Evolutionary conservation across 2,329 filamentous ascomycete species (phyloP), one percentile per base, ranked within the genome.

Genomic region (Colletotrichum tanaceti): DNA sequence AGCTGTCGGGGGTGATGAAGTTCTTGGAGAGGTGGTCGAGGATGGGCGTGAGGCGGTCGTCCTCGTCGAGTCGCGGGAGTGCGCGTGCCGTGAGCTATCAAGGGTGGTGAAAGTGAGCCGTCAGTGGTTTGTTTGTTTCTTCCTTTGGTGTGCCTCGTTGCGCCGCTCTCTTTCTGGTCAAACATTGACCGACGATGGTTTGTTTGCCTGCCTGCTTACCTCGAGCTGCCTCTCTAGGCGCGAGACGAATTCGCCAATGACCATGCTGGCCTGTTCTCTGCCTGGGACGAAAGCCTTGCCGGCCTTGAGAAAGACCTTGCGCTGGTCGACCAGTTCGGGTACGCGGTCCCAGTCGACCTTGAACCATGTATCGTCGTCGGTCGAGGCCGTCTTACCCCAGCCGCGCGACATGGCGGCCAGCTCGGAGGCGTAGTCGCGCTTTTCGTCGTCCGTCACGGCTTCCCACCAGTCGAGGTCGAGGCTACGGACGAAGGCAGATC

Each of bases 281-380:
- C 91, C 89, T 1, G 96, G 95, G 1, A 99, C 95, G 76, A 94
- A 99, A 1, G 96, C 96, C 79, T 93, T 96, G 3, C 96, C 96
- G 35, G 82, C 89, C 73, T 86, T 91, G 72, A 98, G 72, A 63
- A 96, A 90, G 1, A 97, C 93, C 60, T 87, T 87, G 58, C 95
- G 86, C 57, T 87, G 82, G 79, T 98, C 94, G 0, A 99, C 90
- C 44, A 99, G 82, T 70, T 98, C 95, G 0, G 95, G 93, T 1
- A 99, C 96, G 41, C 90, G 88, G 77, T 94, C 92, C 94, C 95
- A 99, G 75, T 98, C 93, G 1, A 98, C 93, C 81, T 98, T 98
- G 85, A 97, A 97, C 91, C 93, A 99, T 32, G 84, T 89, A 74
- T 96, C 93, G 49, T 97, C 93, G 18, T 97, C 93, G 6, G 84